These are phyloP conservation scores for Calonectria honghensis DNA, from an alignment of 2,329 filamentous ascomycete genomes.

Conservation along the genomic window DNA sequence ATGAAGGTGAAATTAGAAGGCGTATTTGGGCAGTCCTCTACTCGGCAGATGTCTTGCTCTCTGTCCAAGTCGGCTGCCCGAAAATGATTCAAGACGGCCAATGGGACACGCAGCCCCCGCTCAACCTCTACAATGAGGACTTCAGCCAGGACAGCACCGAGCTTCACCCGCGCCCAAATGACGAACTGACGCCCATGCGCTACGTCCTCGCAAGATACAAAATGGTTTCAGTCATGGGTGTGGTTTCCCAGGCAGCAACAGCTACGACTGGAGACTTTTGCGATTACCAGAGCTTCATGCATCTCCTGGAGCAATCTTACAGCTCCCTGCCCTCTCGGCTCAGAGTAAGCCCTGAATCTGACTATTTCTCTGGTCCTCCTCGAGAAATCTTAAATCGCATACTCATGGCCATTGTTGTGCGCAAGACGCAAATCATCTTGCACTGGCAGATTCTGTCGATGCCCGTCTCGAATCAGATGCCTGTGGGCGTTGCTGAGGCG, in stretches of 20 bases:
- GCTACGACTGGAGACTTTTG: background rate
- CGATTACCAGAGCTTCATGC: background rate
- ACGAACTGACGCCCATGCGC: background rate
- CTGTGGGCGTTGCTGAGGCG: background rate
- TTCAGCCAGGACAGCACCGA: background rate
- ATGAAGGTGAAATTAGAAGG: conserved; percentile 4
- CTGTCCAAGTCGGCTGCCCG: background rate
- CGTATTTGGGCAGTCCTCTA: conserved; percentile 11
- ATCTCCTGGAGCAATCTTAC: background rate
- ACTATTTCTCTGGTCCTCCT: background rate
- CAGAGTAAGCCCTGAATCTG: background rate
- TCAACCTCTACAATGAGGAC: background rate
- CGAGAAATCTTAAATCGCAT: conserved; percentile 2
- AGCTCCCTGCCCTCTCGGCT: background rate
- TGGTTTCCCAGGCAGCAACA: conserved; percentile 4
- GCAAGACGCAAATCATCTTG: conserved; percentile 6
- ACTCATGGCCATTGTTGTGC: background rate
- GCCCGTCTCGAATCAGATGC: background rate
- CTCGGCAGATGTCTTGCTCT: conserved; percentile 6
- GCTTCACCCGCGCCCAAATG: background rate
- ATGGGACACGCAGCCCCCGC: conserved; percentile 12
- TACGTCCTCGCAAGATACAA: conserved; percentile 12
- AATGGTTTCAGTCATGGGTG: conserved; percentile 1
- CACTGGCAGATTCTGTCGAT: conserved; percentile 4
- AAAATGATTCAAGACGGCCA: conserved; percentile 18